Base-by-base conservation (phyloP, 345 rosid species). In the Erucastrum elatum region DNA sequence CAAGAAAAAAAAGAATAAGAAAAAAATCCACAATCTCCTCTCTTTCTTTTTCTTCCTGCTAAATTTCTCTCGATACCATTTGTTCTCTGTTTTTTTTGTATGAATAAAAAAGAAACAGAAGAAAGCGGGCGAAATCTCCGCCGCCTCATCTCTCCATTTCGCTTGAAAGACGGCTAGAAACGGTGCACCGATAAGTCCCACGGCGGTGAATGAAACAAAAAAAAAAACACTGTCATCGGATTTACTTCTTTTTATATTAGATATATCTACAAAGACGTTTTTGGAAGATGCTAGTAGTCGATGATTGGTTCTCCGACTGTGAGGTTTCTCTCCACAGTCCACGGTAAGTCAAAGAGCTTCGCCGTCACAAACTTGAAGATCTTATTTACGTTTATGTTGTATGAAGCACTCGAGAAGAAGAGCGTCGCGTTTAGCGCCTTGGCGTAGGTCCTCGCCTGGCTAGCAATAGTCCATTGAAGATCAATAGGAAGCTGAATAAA, bases 311-410 rank as follows among this genome's bases (percentile, higher is more conserved):
- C 98, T 58, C 98, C 98, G 5, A 90, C 70, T 2, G 86, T 94
- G 30, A 94, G 88, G 76, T 94, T 94, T 0, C 95, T 88, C 86
- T 90, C 97, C 75, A 91, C 86, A 0, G 87, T 84, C 96, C 96
- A 94, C 30, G 97, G 97, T 68, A 91, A 73, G 72, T 94, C 98
- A 26, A 94, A 92, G 64, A 94, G 87, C 86, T 91, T 92, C 2
- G 98, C 98, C 0, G 97, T 90, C 75, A 94, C 88, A 88, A 92
- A 94, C 83, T 94, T 92, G 86, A 94, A 92, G 79, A 94, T 86
- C 90, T 94, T 94, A 76, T 87, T 94, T n/a, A 94, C 98, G 72
- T 94, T 94, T 68, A 94, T 94, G 84, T 92, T 94, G 83, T 94
- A 92, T 46, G 89, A 83, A 4, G 97, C 92, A 55, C 98, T 94